These are phyloP conservation scores for Macrocybe sp. DNA, from an alignment of 1,284 basidiomycete species.

Conservation along the genomic window DNA sequence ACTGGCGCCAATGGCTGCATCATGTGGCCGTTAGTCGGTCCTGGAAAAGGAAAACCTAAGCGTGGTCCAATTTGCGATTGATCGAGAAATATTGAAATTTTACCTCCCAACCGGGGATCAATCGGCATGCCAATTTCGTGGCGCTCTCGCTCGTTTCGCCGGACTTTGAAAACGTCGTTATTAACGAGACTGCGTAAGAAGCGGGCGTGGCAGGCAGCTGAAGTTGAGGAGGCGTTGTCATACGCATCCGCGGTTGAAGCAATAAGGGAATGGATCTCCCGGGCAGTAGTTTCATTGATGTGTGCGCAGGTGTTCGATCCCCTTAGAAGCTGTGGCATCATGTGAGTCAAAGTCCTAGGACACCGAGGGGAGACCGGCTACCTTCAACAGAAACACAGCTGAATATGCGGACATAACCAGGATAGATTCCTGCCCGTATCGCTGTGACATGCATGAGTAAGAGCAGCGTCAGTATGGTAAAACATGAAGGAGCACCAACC, in stretches of 20 bases:
- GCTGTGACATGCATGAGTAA: slow-evolving; percentile 34
- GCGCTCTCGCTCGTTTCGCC: slow-evolving; percentile 35
- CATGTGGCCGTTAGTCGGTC: neutral
- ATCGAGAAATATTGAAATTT: slow-evolving; percentile 13
- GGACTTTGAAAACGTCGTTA: slow-evolving; percentile 54
- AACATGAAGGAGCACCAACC: slow-evolving; percentile 35
- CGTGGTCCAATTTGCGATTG: slow-evolving; percentile 8
- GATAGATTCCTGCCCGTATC: slow-evolving; percentile 77
- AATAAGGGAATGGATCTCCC: slow-evolving; percentile 62
- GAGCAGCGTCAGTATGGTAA: neutral
- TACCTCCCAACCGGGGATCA: slow-evolving; percentile 49
- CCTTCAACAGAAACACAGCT: slow-evolving; percentile 72
- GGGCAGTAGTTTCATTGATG: slow-evolving; percentile 49
- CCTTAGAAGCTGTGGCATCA: slow-evolving; percentile 51
- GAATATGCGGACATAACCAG: slow-evolving; percentile 81
- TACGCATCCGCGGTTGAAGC: slow-evolving; percentile 70
- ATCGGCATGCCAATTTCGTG: slow-evolving; percentile 37
- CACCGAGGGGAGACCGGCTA: slow-evolving; percentile 20
- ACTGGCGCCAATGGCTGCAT: slow-evolving; percentile 10
- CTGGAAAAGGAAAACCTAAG: slow-evolving; percentile 2
- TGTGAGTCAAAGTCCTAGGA: slow-evolving; percentile 9
- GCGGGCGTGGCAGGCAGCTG: slow-evolving; percentile 66
- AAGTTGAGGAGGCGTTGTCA: slow-evolving; percentile 57
- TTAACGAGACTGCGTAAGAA: slow-evolving; percentile 67
- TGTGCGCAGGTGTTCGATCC: slow-evolving; percentile 49